These are phyloP conservation scores for Sporothrix curviconia DNA, from an alignment of 2,329 filamentous ascomycete species.

Conservation along the genomic window DNA sequence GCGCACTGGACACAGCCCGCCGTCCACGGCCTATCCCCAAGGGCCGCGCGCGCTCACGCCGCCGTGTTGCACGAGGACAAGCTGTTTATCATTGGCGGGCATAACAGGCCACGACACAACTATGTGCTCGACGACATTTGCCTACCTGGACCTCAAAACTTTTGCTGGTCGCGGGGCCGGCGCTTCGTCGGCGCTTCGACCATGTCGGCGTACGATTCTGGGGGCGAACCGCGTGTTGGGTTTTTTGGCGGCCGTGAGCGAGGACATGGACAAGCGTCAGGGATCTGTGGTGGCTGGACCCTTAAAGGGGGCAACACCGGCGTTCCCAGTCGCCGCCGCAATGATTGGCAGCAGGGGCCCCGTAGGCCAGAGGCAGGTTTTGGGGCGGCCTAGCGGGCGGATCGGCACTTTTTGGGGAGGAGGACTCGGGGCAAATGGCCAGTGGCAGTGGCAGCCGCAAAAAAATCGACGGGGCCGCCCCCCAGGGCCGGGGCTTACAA, in stretches of 20 bases:
- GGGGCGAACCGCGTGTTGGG: slow-evolving; percentile 86
- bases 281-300: slow-evolving; percentile 94
- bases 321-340: slow-evolving; percentile 66
- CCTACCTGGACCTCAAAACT: slow-evolving; percentile 92
- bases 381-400: not conserved
- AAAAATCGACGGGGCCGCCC: slow-evolving; percentile 41
- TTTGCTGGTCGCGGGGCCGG: slow-evolving; percentile 95
- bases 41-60: slow-evolving; percentile 84
- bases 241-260: slow-evolving; percentile 90
- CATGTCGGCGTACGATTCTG: slow-evolving; percentile 93
- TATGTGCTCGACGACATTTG: slow-evolving; percentile 92
- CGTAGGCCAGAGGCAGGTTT: slow-evolving; percentile 36
- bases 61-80: slow-evolving; percentile 95
- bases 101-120: slow-evolving; percentile 88
- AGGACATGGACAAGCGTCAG: slow-evolving; percentile 96
- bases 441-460: slow-evolving; percentile 30
- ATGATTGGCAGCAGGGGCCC: slow-evolving; percentile 39
- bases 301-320: slow-evolving; percentile 84
- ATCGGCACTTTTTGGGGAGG: not conserved
- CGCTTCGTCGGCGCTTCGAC: slow-evolving; percentile 90
- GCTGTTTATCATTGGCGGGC: slow-evolving; percentile 89
- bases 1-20: slow-evolving; percentile 93
- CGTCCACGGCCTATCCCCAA: slow-evolving; percentile 76
- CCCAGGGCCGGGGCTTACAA: slow-evolving; percentile 44
- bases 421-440: slow-evolving; percentile 22